Percentiles rank a stretch among this genome's conserved stretches.
These are phyloP conservation scores for Elsinoe australis DNA, from an alignment of 2,329 filamentous ascomycete species.

Conservation along the genomic window DNA sequence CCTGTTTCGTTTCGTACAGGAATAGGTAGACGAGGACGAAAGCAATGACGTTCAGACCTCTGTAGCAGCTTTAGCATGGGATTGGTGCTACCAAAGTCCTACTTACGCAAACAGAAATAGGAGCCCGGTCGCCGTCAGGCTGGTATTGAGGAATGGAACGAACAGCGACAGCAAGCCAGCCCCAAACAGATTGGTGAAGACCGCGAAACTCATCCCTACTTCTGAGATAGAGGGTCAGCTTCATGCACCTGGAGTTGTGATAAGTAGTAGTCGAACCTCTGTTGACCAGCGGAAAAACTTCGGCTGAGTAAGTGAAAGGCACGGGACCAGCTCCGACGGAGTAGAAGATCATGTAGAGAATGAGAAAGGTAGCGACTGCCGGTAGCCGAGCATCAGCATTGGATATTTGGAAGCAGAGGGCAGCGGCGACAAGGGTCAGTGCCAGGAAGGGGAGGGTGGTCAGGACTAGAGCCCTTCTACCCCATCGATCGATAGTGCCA, in stretches of 20 bases:
- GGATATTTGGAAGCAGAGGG: constrained; percentile 47
- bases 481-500: constrained; percentile 52
- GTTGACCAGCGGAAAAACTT: constrained; percentile 63
- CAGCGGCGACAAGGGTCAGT: constrained; percentile 39
- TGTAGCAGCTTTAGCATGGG: background rate
- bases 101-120: constrained; percentile 26
- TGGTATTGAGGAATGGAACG: constrained; percentile 24
- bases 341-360: constrained; percentile 41
- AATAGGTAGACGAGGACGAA: constrained; percentile 29
- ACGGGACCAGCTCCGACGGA: constrained; percentile 43
- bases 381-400: constrained; percentile 37
- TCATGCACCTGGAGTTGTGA: background rate
- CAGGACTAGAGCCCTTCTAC: constrained; percentile 44
- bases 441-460: constrained; percentile 43
- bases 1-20: constrained; percentile 28
- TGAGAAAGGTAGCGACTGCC: constrained; percentile 50
- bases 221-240: constrained; percentile 34
- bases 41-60: constrained; percentile 26
- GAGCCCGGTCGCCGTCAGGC: constrained; percentile 23
- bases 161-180: constrained; percentile 27
- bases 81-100: background rate
- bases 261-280: constrained; percentile 30
- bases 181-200: constrained; percentile 36
- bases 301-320: constrained; percentile 60
- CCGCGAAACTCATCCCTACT: constrained; percentile 62